Conservation (phyloP, 2,329 filamentous ascomycete genomes). For the Fusarium sp. region DNA sequence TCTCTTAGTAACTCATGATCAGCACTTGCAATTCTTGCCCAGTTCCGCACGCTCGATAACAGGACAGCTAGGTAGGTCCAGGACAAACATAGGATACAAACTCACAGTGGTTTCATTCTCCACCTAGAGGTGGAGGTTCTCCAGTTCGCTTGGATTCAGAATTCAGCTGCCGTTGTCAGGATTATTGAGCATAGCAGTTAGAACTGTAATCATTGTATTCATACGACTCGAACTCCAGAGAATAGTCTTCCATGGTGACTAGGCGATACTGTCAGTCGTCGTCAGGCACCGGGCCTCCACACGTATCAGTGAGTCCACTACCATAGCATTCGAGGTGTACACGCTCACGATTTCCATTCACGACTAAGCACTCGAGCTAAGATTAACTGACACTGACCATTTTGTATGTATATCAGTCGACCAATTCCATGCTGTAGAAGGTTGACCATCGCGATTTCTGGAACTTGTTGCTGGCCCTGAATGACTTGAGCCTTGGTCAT, state of each 20-base stretch:
- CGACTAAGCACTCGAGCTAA: background rate
- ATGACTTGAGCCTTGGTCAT: background rate
- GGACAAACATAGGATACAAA: background rate
- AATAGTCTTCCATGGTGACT: background rate
- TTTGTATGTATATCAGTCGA: slow-evolving; percentile 11
- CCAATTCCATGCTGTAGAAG: background rate
- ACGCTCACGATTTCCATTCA: background rate
- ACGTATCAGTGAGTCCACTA: background rate
- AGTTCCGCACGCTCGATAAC: background rate
- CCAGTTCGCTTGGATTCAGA: background rate
- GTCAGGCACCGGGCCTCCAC: background rate
- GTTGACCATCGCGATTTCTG: background rate
- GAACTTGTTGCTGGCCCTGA: background rate
- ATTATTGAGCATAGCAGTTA: slow-evolving; percentile 21
- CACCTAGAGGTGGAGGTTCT: slow-evolving; percentile 25
- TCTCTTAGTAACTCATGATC: background rate
- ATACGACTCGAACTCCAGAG: background rate
- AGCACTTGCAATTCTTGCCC: background rate
- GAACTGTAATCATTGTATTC: background rate
- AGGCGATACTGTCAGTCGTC: background rate
- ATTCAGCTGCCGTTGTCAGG: slow-evolving; percentile 19
- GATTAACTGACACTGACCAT: background rate
- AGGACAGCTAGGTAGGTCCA: background rate
- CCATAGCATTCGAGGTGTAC: background rate
- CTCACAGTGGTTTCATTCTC: slow-evolving; percentile 22